A percentile compares a stretch with the other conserved stretches of the same genome.
These are phyloP conservation scores for Fusarium sp. DNA, from an alignment of 2,329 filamentous ascomycete genomes.

Conservation along the genomic window DNA sequence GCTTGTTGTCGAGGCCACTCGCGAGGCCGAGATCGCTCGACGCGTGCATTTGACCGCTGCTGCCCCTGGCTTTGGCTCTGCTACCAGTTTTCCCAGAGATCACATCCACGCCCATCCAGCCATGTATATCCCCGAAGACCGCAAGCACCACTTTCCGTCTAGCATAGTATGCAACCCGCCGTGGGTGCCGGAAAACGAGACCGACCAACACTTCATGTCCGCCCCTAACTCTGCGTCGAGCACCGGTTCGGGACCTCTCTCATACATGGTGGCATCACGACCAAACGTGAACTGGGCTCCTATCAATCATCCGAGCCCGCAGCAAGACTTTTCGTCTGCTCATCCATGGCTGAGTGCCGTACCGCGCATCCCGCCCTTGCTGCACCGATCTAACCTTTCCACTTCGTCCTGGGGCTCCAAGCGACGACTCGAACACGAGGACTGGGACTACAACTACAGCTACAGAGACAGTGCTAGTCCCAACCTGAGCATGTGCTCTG, in stretches of 20 bases:
- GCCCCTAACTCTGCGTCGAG: conserved; percentile 46
- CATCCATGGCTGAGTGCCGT: conserved; percentile 40
- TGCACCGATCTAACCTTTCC: conserved; percentile 11
- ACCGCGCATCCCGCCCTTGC: conserved; percentile 32
- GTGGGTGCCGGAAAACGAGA: conserved; percentile 36
- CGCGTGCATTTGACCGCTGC: conserved; percentile 31
- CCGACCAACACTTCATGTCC: conserved; percentile 36
- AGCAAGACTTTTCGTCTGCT: conserved; percentile 29
- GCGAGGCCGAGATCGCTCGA: conserved; percentile 55
- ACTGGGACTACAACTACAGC: conserved; percentile 21
- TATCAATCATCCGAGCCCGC: conserved; percentile 29
- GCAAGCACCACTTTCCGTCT: conserved; percentile 28
- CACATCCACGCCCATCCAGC: conserved; percentile 14
- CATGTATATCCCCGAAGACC: conserved; percentile 34
- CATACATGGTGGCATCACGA: conserved; percentile 43
- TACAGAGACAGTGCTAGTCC: conserved; percentile 40
- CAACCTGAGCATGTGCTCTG: conserved; percentile 26
- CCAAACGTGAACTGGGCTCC: conserved; percentile 40
- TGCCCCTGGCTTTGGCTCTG: conserved; percentile 12
- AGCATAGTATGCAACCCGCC: conserved; percentile 41
- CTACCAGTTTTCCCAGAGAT: conserved; percentile 41
- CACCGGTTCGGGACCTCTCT: conserved; percentile 43
- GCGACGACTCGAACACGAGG: conserved; percentile 40
- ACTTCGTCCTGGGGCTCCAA: conserved; percentile 36
- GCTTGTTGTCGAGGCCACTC: conserved; percentile 66